These are phyloP conservation scores for Alternaria brassicae DNA, from an alignment of 2,329 filamentous ascomycete species.

Conservation along the genomic window DNA sequence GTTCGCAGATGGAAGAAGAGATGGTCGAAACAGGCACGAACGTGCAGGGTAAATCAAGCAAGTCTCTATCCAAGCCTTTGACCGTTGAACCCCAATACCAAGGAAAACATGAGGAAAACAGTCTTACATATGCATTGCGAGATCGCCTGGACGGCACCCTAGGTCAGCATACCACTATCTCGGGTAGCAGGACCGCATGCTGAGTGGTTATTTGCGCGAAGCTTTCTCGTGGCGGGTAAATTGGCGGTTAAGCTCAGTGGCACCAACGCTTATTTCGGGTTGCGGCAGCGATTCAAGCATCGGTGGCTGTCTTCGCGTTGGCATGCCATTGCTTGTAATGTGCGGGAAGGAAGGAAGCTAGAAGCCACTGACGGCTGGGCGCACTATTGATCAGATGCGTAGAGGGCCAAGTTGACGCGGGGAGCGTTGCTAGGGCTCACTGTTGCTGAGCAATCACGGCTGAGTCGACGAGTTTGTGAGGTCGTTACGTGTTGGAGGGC, in stretches of 20 bases:
- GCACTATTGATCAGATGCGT: not conserved
- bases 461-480: not conserved
- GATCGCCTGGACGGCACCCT: not conserved
- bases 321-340: not conserved
- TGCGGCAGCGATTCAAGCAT: conserved; percentile 7
- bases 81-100: conserved; percentile 5
- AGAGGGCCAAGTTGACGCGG: not conserved
- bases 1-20: conserved; percentile 2
- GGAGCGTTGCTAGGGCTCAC: not conserved
- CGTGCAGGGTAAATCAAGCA: not conserved
- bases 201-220: conserved; percentile 3
- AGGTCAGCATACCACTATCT: not conserved
- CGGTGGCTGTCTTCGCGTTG: not conserved
- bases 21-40: not conserved
- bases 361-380: conserved; percentile 2
- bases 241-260: conserved; percentile 10
- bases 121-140: conserved; percentile 9
- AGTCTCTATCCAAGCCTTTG: conserved; percentile 8
- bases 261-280: conserved; percentile 5
- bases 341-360: not conserved
- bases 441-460: conserved; percentile 5
- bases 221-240: conserved; percentile 8
- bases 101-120: conserved; percentile 5
- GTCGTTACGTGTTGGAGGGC: not conserved
- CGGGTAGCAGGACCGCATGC: conserved; percentile 1